Conservation (phyloP, 768 basidiomycete genomes). For the Plicaturopsis crispa region DNA sequence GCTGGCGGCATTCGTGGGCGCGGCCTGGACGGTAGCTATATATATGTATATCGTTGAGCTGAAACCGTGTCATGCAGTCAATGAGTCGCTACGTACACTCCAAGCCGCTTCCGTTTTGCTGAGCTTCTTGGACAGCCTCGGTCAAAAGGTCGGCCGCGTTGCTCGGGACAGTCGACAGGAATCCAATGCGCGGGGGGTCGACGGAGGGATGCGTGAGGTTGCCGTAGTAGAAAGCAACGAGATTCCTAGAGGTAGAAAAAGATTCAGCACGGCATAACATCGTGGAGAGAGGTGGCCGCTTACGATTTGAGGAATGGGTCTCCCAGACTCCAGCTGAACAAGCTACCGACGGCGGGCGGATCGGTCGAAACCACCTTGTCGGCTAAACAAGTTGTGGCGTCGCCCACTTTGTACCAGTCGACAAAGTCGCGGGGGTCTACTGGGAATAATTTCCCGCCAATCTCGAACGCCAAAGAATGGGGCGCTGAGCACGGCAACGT, state of each 20-base stretch:
- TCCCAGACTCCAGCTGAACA: conserved; percentile 69
- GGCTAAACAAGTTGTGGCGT: conserved; percentile 40
- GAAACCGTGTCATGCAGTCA: background rate
- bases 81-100: conserved; percentile 28
- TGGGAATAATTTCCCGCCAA: conserved; percentile 59
- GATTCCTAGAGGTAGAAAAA: conserved; percentile 28
- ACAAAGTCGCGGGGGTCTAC: conserved; percentile 69
- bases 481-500: conserved; percentile 43
- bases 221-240: conserved; percentile 65
- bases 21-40: conserved; percentile 26
- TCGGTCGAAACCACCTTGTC: conserved; percentile 54
- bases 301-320: conserved; percentile 68
- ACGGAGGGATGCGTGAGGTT: conserved; percentile 60
- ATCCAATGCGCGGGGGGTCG: conserved; percentile 62
- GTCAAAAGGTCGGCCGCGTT: conserved; percentile 35
- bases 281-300: conserved; percentile 16
- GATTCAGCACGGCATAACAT: background rate
- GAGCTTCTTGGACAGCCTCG: conserved; percentile 28
- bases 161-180: conserved; percentile 52
- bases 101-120: conserved; percentile 29
- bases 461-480: conserved; percentile 52
- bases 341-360: conserved; percentile 39
- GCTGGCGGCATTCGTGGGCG: conserved; percentile 24
- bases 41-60: background rate
- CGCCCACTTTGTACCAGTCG: conserved; percentile 24